phyloP scores from a whole-genome alignment of 257 asterid genomes.

The Parsonsia alboflavescens region DNA sequence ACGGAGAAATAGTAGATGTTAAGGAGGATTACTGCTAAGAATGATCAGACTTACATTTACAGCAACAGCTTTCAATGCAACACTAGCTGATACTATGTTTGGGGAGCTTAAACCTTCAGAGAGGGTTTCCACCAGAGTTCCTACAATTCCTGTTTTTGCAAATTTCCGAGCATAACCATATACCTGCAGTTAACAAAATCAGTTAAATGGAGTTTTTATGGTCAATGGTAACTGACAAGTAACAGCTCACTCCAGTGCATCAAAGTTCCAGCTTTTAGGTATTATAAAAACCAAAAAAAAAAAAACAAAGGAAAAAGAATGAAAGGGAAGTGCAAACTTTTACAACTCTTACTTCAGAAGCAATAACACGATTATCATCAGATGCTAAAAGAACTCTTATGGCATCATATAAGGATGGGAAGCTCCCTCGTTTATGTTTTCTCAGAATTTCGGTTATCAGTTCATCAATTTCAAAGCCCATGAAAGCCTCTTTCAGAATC shows the following conservation, averaged over 20 bases:
- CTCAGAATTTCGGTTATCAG: slow-evolving; percentile 52
- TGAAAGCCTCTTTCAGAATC: slow-evolving; percentile 77
- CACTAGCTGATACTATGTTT: slow-evolving; percentile 59
- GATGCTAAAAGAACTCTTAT: slow-evolving; percentile 68
- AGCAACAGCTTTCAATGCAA: slow-evolving; percentile 80
- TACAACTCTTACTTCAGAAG: slow-evolving; percentile 71
- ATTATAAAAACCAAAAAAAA: neutral
- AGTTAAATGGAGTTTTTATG: neutral
- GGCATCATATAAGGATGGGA: slow-evolving; percentile 71
- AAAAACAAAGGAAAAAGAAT: slow-evolving; percentile 3
- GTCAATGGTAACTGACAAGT: neutral
- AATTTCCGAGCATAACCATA: slow-evolving; percentile 89
- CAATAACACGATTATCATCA: slow-evolving; percentile 84
- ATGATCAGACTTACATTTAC: slow-evolving; percentile 65
- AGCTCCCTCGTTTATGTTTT: slow-evolving; percentile 45
- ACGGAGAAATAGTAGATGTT: neutral
- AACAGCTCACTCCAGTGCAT: neutral
- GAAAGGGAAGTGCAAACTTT: slow-evolving; percentile 1
- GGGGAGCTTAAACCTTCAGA: slow-evolving; percentile 63
- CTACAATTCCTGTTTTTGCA: slow-evolving; percentile 67
- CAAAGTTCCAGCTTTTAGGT: neutral
- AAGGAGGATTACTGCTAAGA: neutral
- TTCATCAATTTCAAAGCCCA: slow-evolving; percentile 80
- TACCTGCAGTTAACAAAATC: slow-evolving; percentile 41
- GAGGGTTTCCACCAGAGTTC: slow-evolving; percentile 73